Evolutionary conservation across 257 asterid genomes (phyloP), one percentile per base, ranked within the genome.

Genomic region (Nicotiana noctiflora): DNA sequence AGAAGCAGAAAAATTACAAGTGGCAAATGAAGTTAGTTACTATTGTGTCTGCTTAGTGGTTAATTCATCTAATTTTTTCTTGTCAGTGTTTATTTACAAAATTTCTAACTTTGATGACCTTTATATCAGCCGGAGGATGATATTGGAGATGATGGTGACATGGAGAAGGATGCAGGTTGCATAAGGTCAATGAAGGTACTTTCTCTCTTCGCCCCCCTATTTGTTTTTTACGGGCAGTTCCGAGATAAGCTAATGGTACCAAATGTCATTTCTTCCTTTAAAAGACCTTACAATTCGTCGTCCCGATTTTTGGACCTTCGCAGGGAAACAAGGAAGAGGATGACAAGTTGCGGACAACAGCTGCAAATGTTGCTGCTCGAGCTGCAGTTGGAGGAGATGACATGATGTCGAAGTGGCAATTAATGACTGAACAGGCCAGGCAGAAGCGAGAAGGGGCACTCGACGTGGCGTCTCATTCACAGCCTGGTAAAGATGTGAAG

Each of bases 301-400:
- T 75, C 57, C 23, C 52, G 72, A 61, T 40, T 77, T 51, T 60
- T 31, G 27, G 27, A 23, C 34, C 53, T 55, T 80, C 81, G 56
- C 89, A 94, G 98, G 91, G 66, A 79, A 92, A 94, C 88, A 94
- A 92, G 92, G 98, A 93, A 84, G 98, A 93, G 82, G 98, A 92
- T 80, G 96, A 92, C 81, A 93, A 94, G 86, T 92, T 94, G 98
- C 95, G 97, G 0, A 79, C 97, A 5, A 94, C 94, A 44, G 98
- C 98, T 75, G 98, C 98, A 77, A 94, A 94, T 87, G 98, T 92
- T 61, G 98, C 98, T 81, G 98, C 93, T 52, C 89, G 98, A 90
- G 96, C 94, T 84, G 98, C 98, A 76, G 93, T 90, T 31, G 98
- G 98, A 75, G 98, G 90, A 76, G 92, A 91, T 65, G 98, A 94